Evolutionary conservation across 1,284 basidiomycete genomes (phyloP).

Genomic region (Fomes fomentarius): DNA sequence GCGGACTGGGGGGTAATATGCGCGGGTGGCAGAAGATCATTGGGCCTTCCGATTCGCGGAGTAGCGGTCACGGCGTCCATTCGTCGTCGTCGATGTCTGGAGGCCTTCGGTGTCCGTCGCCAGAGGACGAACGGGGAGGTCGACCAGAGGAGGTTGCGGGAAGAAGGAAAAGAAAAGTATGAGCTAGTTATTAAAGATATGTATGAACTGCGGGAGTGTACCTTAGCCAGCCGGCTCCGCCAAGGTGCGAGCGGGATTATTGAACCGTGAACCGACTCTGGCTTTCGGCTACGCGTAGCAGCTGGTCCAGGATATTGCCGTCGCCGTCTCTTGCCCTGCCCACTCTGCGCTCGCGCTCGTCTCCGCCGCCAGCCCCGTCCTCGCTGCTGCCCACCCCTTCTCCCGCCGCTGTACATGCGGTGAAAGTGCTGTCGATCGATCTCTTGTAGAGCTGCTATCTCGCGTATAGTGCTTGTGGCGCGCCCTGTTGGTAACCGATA

Average conservation of each 20-base stretch:
- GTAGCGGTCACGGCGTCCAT: neutral
- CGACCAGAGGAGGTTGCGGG: neutral
- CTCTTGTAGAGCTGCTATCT: conserved; percentile 12
- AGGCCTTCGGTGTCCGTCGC: too few relatives aligned
- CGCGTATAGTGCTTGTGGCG: conserved; percentile 21
- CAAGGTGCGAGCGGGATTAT: conserved; percentile 1
- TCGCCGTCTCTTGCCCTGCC: too few relatives aligned
- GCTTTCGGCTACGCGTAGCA: neutral
- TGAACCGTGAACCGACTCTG: neutral
- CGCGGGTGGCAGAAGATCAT: too few relatives aligned
- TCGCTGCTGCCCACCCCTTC: neutral
- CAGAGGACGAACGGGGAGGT: neutral
- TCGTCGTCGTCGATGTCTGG: neutral
- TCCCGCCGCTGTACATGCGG: conserved; percentile 1
- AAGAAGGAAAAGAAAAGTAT: neutral
- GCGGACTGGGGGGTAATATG: too few relatives aligned
- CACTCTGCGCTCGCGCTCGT: neutral
- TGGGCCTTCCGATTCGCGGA: neutral
- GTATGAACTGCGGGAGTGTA: neutral
- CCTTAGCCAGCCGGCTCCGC: neutral
- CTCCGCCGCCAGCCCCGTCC: conserved; percentile 5
- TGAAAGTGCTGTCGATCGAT: conserved; percentile 16
- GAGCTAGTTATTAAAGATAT: neutral
- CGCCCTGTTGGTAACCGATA: conserved; percentile 22
- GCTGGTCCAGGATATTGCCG: neutral